Percentiles rank a stretch among this genome's conserved stretches.
These are phyloP conservation scores for Penicillium griseofulvum DNA, from an alignment of 2,329 filamentous ascomycete species.

Conservation along the genomic window DNA sequence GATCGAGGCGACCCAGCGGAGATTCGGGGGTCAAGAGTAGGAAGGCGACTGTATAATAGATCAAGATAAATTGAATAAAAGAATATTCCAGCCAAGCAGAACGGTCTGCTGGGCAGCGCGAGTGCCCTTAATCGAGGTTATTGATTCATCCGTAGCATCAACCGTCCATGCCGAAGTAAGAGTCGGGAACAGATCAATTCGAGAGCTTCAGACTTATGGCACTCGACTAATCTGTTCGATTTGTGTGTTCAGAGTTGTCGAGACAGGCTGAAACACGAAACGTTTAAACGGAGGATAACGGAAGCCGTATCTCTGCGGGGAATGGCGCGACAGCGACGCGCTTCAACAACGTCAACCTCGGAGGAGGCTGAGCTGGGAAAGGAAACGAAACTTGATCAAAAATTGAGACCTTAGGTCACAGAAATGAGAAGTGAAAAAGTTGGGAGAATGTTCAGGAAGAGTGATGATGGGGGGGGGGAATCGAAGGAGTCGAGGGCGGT, in stretches of 20 bases:
- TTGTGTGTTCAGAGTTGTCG: not conserved
- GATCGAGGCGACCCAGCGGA: slow-evolving; percentile 10
- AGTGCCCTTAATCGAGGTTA: slow-evolving; percentile 41
- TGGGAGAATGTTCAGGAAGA: slow-evolving; percentile 12
- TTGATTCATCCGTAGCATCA: slow-evolving; percentile 43
- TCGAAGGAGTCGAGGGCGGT: slow-evolving; percentile 15
- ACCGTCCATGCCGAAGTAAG: slow-evolving; percentile 36
- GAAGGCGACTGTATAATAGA: not conserved
- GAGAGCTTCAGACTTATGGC: not conserved
- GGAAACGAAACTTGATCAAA: slow-evolving; percentile 1
- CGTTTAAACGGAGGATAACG: slow-evolving; percentile 19
- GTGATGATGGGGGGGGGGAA: slow-evolving; percentile 7
- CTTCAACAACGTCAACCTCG: slow-evolving; percentile 22
- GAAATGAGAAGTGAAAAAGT: slow-evolving; percentile 1
- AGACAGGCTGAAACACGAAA: slow-evolving; percentile 6
- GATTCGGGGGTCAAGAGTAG: slow-evolving; percentile 1
- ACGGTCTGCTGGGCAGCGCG: slow-evolving; percentile 47
- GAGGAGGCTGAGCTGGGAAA: slow-evolving; percentile 13
- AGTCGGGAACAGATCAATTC: slow-evolving; percentile 8
- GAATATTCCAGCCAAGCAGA: slow-evolving; percentile 28
- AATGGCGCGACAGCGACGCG: slow-evolving; percentile 27
- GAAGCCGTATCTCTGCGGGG: slow-evolving; percentile 25
- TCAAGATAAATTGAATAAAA: slow-evolving; percentile 8
- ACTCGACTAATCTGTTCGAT: not conserved
- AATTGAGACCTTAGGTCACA: slow-evolving; percentile 1